A percentile compares a stretch with the other conserved stretches of the same genome.
phyloP scores from a whole-genome alignment of 352 stramenopile species.

The Pythium periplocum region DNA sequence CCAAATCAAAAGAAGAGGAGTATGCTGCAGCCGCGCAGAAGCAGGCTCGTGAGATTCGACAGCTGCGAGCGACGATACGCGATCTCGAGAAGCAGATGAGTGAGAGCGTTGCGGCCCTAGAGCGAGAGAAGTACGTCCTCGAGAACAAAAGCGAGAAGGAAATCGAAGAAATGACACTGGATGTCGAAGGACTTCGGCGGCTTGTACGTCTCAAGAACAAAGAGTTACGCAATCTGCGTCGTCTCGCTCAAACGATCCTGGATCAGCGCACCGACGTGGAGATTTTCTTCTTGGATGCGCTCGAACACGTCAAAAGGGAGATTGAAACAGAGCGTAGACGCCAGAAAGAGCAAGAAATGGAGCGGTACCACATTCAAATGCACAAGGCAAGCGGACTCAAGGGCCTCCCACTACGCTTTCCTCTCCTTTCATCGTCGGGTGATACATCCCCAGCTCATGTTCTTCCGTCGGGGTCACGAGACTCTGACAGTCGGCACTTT shows the following conservation, averaged over 20 bases:
- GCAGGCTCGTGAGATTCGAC: constrained; percentile 67
- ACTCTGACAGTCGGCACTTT: constrained; percentile 19
- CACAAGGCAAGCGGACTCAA: constrained; percentile 33
- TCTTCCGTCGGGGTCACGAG: neutral
- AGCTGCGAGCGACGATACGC: constrained; percentile 65
- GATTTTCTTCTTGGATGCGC: constrained; percentile 91
- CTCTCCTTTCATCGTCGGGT: constrained; percentile 24
- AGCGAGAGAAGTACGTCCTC: constrained; percentile 54
- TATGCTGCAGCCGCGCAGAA: constrained; percentile 80
- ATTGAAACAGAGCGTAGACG: constrained; percentile 50
- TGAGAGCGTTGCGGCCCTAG: constrained; percentile 54
- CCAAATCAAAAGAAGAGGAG: constrained; percentile 81
- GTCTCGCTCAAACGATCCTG: constrained; percentile 87
- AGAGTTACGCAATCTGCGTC: constrained; percentile 86
- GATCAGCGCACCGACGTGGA: constrained; percentile 88
- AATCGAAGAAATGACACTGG: constrained; percentile 82
- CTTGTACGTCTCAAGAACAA: constrained; percentile 91
- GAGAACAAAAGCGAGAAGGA: constrained; percentile 46
- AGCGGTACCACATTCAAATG: constrained; percentile 51
- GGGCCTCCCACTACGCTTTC: constrained; percentile 32
- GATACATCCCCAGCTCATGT: neutral
- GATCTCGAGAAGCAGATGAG: constrained; percentile 75
- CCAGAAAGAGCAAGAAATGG: constrained; percentile 37
- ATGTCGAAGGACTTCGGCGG: constrained; percentile 79
- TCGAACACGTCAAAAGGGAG: constrained; percentile 85